Percentiles rank a stretch among this genome's conserved stretches.
phyloP scores from a whole-genome alignment of 2,329 filamentous ascomycete species.

The Penicillium occitanis region DNA sequence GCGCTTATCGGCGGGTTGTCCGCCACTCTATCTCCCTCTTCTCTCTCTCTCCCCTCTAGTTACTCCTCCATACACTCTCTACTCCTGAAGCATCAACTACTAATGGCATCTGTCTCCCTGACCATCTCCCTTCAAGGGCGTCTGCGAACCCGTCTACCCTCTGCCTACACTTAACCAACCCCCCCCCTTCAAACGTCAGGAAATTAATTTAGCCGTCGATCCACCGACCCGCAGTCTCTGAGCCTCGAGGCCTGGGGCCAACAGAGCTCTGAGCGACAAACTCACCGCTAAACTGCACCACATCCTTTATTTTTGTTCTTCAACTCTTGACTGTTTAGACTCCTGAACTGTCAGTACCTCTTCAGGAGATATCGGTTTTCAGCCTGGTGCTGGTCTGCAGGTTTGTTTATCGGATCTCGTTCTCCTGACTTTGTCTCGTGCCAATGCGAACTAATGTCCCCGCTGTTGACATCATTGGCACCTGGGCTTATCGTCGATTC shows the following conservation, averaged over 20 bases:
- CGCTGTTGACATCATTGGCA: conserved; percentile 8
- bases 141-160: background rate
- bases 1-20: conserved; percentile 14
- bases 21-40: background rate
- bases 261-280: conserved; percentile 9
- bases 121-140: conserved; percentile 9
- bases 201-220: conserved; percentile 2
- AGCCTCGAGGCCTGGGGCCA: background rate
- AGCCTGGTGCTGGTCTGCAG: conserved; percentile 1
- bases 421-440: background rate
- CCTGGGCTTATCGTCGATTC: background rate
- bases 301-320: background rate
- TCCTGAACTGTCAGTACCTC: background rate
- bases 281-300: conserved; percentile 18
- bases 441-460: conserved; percentile 3
- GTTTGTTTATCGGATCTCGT: background rate
- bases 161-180: background rate
- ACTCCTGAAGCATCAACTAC: background rate
- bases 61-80: background rate
- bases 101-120: conserved; percentile 1
- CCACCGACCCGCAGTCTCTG: background rate
- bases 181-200: too few relatives aligned
- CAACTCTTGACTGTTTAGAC: background rate
- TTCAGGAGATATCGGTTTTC: background rate
- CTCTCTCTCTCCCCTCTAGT: background rate